Evolutionary conservation across 129 eudicot species (phyloP), one percentile per base, ranked within the genome.

Genomic region (Escallonia rubra): DNA sequence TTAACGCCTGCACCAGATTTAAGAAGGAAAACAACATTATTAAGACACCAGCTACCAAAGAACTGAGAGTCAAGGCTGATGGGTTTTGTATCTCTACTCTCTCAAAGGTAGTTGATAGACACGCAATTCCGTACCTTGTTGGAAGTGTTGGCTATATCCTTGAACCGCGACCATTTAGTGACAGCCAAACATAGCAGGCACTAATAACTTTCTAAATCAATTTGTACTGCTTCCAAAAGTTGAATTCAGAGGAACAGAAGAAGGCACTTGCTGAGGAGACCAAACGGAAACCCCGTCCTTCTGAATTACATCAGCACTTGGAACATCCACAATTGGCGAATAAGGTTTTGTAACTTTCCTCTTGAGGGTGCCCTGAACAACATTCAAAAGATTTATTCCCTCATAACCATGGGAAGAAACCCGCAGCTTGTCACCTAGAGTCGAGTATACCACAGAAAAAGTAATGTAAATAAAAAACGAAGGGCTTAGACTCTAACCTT

Each of bases 341-440:
- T 94, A 94, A 41, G 99, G 99, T 80, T 79, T 94, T 55, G 81
- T 81, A 64, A 83, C 99, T 75, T 87, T 94, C 68, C 79, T 78
- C 71, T 69, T 82, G 76, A 68, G 79, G 68, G 62, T 45, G 48
- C 65, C 93, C 99, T 92, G 84, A 61, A 65, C 11, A 13, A 53
- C 54, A 10, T 43, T 14, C 44, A 41, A 48, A 71, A 46, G 55
- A 76, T 57, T 8, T 41, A 49, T 41, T 47, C 41, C 46, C 64
- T 68, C 13, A 57, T 54, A 62, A 65, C 49, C 55, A 68, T n/a
- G 13, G 7, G 46, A 23, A 23, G 34, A 23, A 23, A 23, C 34
- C 34, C 34, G 34, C 34, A 23, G 34, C 34, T 23, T 23, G 34
- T 23, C 34, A 23, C 34, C 14, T 59, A 7, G 55, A 70, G 56